These are phyloP conservation scores for Gastrolobium villosum DNA, from an alignment of 306 rosid genomes.

Conservation along the genomic window DNA sequence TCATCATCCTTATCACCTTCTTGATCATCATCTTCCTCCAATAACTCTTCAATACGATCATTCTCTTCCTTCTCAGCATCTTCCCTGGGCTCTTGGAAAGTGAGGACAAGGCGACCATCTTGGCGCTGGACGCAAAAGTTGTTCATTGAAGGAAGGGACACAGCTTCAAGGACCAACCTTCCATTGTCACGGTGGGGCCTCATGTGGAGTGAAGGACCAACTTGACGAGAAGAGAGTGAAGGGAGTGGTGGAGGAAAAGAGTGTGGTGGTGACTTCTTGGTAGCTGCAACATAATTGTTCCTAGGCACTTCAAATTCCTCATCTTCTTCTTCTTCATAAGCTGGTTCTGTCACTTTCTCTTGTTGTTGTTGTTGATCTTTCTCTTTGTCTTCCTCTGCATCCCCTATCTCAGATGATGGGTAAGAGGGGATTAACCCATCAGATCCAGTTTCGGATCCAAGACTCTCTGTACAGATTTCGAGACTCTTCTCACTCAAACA, in stretches of 20 bases:
- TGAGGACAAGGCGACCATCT: conserved; percentile 84
- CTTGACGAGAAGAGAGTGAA: conserved; percentile 58
- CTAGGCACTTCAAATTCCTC: conserved; percentile 46
- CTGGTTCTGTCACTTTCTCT: conserved; percentile 15
- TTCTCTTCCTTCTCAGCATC: conserved; percentile 31
- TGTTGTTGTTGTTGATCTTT: neutral
- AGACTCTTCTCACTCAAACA: conserved; percentile 65
- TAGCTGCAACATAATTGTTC: conserved; percentile 40
- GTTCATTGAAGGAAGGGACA: conserved; percentile 64
- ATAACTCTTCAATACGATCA: neutral
- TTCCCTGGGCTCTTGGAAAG: conserved; percentile 41
- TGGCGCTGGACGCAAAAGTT: conserved; percentile 73
- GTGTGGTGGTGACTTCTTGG: conserved; percentile 51
- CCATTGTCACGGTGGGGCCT: conserved; percentile 77
- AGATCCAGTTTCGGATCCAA: conserved; percentile 83
- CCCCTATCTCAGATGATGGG: conserved; percentile 59
- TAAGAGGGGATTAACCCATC: conserved; percentile 71
- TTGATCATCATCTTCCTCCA: neutral
- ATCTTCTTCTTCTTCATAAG: neutral
- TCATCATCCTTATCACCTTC: conserved; percentile 10
- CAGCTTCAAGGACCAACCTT: conserved; percentile 79
- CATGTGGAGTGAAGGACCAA: conserved; percentile 67
- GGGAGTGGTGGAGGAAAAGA: conserved; percentile 82
- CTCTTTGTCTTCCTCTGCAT: conserved; percentile 31
- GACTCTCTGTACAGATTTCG: conserved; percentile 72